Percentiles rank a stretch among this genome's conserved stretches.
Conservation (phyloP, 2,329 filamentous ascomycete genomes). For the Colletotrichum euphorbiae region DNA sequence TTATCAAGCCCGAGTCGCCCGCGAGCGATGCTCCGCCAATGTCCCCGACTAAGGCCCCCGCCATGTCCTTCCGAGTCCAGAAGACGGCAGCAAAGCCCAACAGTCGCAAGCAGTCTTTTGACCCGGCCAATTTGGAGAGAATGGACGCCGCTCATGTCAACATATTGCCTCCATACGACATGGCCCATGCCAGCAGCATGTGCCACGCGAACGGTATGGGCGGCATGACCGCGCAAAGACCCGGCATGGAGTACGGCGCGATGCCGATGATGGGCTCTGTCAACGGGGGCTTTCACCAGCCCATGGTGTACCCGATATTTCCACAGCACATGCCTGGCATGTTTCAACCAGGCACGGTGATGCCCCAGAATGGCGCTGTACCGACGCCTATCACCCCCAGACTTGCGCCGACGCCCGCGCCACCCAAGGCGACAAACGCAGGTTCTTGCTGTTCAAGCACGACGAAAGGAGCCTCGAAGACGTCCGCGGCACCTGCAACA, state of each 20-base stretch:
- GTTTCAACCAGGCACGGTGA: slow-evolving; percentile 19
- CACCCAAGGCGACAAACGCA: slow-evolving; percentile 10
- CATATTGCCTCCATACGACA: slow-evolving; percentile 52
- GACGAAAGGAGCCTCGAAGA: slow-evolving; percentile 14
- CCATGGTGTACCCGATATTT: slow-evolving; percentile 37
- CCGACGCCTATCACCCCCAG: not conserved
- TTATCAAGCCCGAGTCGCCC: slow-evolving; percentile 43
- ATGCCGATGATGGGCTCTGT: slow-evolving; percentile 37
- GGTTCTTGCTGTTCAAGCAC: slow-evolving; percentile 31
- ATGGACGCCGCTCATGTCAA: slow-evolving; percentile 67
- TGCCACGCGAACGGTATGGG: slow-evolving; percentile 42
- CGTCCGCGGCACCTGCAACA: not conserved
- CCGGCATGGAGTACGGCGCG: slow-evolving; percentile 33
- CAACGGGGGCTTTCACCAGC: slow-evolving; percentile 37
- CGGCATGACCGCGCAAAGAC: slow-evolving; percentile 37
- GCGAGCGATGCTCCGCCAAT: slow-evolving; percentile 47
- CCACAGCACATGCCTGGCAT: slow-evolving; percentile 33
- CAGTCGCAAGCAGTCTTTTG: slow-evolving; percentile 62
- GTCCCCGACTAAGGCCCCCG: slow-evolving; percentile 50
- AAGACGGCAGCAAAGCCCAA: slow-evolving; percentile 55
- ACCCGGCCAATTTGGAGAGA: slow-evolving; percentile 60
- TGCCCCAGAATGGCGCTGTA: slow-evolving; percentile 12
- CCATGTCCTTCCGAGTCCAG: slow-evolving; percentile 57
- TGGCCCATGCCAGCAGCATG: slow-evolving; percentile 31
- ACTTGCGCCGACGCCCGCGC: not conserved